Evolutionary conservation across 2,329 filamentous ascomycete species (phyloP).

Genomic region (Aspergillus sp.): DNA sequence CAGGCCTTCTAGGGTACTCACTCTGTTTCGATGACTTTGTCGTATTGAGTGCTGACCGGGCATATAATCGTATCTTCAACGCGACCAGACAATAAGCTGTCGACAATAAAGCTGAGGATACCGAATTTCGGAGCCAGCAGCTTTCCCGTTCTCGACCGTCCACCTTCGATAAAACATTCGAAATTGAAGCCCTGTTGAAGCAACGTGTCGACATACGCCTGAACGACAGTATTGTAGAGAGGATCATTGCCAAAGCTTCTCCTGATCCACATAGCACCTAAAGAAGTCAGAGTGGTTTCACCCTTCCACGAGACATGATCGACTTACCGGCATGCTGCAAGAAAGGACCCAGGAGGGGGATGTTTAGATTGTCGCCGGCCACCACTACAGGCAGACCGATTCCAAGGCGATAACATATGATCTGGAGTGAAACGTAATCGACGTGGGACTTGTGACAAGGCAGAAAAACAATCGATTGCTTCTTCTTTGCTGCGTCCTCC

Average conservation of each 20-base stretch:
- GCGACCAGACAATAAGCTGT: constrained; percentile 82
- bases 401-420: constrained; percentile 93
- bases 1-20: constrained; percentile 23
- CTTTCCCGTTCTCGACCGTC: constrained; percentile 89
- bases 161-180: constrained; percentile 97
- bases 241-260: constrained; percentile 89
- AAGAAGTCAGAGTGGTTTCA: constrained; percentile 17
- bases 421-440: constrained; percentile 90
- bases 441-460: constrained; percentile 94
- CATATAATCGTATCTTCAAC: constrained; percentile 91
- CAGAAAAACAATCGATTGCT: constrained; percentile 93
- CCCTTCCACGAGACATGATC: background rate
- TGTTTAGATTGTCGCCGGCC: constrained; percentile 93
- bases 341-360: constrained; percentile 85
- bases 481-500: constrained; percentile 76
- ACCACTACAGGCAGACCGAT: constrained; percentile 88
- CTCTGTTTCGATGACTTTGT: constrained; percentile 98
- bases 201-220: constrained; percentile 91
- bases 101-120: constrained; percentile 86
- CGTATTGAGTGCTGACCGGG: constrained; percentile 95
- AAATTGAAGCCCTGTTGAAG: constrained; percentile 90
- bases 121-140: constrained; percentile 92
- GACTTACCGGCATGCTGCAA: constrained; percentile 77
- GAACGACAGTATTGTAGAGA: constrained; percentile 87
- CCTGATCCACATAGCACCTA: constrained; percentile 90